Evolutionary conservation across 2,329 filamentous ascomycete genomes (phyloP).

Genomic region (Zasmidium angulare): DNA sequence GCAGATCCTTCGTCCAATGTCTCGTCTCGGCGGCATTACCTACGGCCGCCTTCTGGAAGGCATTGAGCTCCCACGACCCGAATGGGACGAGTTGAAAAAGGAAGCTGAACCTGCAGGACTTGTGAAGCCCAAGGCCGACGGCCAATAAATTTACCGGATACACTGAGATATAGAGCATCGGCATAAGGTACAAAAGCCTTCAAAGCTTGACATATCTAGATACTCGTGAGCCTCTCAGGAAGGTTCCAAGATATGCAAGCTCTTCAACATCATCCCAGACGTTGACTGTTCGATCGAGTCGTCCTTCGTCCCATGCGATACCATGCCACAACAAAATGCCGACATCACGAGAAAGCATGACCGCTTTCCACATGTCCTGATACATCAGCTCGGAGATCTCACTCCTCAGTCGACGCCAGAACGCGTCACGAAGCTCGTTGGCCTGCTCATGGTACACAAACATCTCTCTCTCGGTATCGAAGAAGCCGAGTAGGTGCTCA

Average conservation of each 20-base stretch:
- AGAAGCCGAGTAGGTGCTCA: constrained; percentile 58
- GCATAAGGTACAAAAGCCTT: not conserved
- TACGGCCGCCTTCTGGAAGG: constrained; percentile 71
- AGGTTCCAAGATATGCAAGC: constrained; percentile 52
- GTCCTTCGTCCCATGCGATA: constrained; percentile 54
- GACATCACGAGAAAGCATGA: constrained; percentile 50
- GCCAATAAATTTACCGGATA: constrained; percentile 33
- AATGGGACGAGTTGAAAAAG: constrained; percentile 49
- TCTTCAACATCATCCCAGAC: constrained; percentile 54
- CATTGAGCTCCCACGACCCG: constrained; percentile 67
- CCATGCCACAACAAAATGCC: constrained; percentile 64
- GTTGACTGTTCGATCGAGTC: constrained; percentile 58
- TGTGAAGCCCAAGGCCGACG: constrained; percentile 47
- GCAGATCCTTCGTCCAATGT: constrained; percentile 70
- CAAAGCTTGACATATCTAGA: constrained; percentile 6
- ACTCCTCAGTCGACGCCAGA: constrained; percentile 50
- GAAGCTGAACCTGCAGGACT: constrained; percentile 57
- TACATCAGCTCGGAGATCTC: constrained; percentile 39
- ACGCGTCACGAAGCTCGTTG: constrained; percentile 44
- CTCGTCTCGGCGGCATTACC: constrained; percentile 79
- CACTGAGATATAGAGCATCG: constrained; percentile 3
- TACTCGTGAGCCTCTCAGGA: constrained; percentile 23
- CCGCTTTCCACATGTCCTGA: constrained; percentile 31
- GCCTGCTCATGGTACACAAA: constrained; percentile 49
- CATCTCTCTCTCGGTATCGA: constrained; percentile 18